Conservation (phyloP, 306 rosid species). For the Ormosia semicastrata region DNA sequence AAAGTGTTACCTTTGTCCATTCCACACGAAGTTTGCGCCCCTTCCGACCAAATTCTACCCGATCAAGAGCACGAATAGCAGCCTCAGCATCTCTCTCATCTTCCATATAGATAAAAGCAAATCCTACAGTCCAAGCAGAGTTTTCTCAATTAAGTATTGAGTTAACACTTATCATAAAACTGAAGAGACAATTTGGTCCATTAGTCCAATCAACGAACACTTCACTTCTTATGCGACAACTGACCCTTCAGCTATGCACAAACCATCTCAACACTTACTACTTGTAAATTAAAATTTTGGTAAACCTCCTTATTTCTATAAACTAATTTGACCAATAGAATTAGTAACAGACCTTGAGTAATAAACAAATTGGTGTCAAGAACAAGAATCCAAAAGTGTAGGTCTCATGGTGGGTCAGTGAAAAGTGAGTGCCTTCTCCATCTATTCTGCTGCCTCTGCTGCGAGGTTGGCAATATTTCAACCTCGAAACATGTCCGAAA, state of each 20-base stretch:
- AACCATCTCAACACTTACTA: slow-evolving; percentile 43
- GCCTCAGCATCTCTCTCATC: slow-evolving; percentile 97
- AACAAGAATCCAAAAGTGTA: slow-evolving; percentile 94
- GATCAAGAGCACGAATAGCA: slow-evolving; percentile 85
- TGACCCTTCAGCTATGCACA: slow-evolving; percentile 46
- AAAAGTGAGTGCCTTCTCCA: slow-evolving; percentile 82
- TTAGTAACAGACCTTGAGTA: slow-evolving; percentile 94
- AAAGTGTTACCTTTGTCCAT: slow-evolving; percentile 81
- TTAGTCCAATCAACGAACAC: slow-evolving; percentile 39
- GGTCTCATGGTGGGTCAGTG: slow-evolving; percentile 87
- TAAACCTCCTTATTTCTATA: slow-evolving; percentile 62
- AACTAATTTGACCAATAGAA: slow-evolving; percentile 85
- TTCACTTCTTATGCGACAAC: slow-evolving; percentile 31
- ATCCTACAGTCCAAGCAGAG: slow-evolving; percentile 56
- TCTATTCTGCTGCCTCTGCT: slow-evolving; percentile 79
- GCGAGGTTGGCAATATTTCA: slow-evolving; percentile 81
- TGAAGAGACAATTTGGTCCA: slow-evolving; percentile 13
- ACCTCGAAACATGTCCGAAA: slow-evolving; percentile 68
- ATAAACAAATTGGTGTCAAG: slow-evolving; percentile 88
- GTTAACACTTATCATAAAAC: neutral
- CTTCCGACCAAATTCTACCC: slow-evolving; percentile 84
- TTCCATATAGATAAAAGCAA: slow-evolving; percentile 97
- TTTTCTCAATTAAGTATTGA: neutral
- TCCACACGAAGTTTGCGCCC: slow-evolving; percentile 98
- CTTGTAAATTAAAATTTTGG: slow-evolving; percentile 52